Base-by-base conservation (phyloP, 257 asterid genomes). In the Salvia hispanica region DNA sequence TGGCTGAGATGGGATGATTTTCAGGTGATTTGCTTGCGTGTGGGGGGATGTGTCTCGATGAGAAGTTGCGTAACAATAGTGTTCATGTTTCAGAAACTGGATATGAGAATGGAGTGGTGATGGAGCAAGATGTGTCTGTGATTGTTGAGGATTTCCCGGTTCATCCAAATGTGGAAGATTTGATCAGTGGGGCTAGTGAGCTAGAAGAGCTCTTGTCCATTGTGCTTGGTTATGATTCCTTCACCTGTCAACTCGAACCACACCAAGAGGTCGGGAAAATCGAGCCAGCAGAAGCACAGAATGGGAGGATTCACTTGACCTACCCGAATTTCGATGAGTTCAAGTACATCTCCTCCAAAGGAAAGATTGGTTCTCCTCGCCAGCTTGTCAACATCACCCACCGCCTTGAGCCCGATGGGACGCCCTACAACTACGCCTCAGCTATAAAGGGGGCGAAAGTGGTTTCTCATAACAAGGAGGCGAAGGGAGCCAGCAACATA, bases 391-490 rank as follows among this genome's bases (percentile, higher is more conserved):
- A 85, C 77, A 83, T 88, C 76, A 85, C 93, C 66, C 96, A 85
- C 62, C 72, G 99, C 72, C 93, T 91, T 2, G 96, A 94, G 76
- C 92, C 95, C 9, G 97, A 91, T 43, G 99, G 97, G 55, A 87
- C 83, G 1, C 88, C 92, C 4, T 88, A 88, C 79, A 88, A 94
- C 76, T 91, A 94, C 74, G 99, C 99, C 57, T 84, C 96, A 3
- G 81, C 91, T 45, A 77, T 95, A 55, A 91, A 91, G 81, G 99
- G 99, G 56, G 96, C 99, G 9, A 94, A 94, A 80, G 89, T 94
- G 66, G 94, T 94, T 39, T 84, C 87, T 21, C 86, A 81, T 58
- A 94, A 94, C 75, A 91, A 88, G 81, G 99, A 87, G 77, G 95
- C 97, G 3, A 89, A 84, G 45, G 99, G 99, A 15, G 89, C 96